Percentiles rank a stretch among this genome's conserved stretches.
Conservation (phyloP, 1,139 yeast genomes). For the Geotrichum carabidarum region DNA sequence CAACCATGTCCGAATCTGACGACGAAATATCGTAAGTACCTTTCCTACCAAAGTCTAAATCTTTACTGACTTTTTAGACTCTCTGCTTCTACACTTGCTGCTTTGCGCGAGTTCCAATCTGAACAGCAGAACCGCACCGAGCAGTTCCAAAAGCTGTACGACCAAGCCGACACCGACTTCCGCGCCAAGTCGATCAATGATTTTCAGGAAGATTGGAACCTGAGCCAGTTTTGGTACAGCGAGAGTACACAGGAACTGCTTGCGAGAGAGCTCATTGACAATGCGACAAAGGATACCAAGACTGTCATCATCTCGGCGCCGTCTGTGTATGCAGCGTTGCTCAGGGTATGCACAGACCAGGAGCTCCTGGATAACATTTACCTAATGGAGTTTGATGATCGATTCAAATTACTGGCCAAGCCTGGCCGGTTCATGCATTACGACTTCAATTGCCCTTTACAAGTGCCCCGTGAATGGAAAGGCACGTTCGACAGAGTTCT, state of each 20-base stretch:
- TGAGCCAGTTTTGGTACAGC: constrained; percentile 85
- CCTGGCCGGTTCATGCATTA: constrained; percentile 60
- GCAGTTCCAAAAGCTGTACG: constrained; percentile 53
- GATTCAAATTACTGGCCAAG: constrained; percentile 72
- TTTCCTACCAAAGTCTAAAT: not conserved
- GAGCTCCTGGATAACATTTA: constrained; percentile 49
- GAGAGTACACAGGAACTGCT: constrained; percentile 65
- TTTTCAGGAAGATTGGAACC: constrained; percentile 89
- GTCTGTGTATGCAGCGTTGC: constrained; percentile 81
- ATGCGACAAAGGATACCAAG: constrained; percentile 50
- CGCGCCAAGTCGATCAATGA: constrained; percentile 45
- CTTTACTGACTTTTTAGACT: constrained; percentile 35
- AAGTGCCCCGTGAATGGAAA: constrained; percentile 53
- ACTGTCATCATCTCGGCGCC: constrained; percentile 84
- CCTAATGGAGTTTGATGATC: constrained; percentile 67
- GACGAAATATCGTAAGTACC: constrained; percentile 12
- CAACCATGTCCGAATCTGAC: constrained; percentile 15
- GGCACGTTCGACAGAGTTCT: constrained; percentile 68
- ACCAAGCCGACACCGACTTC: constrained; percentile 49
- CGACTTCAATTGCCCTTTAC: constrained; percentile 67
- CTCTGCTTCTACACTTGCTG: constrained; percentile 71
- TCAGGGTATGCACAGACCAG: constrained; percentile 35
- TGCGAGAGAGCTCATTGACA: constrained; percentile 67
- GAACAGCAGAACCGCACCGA: constrained; percentile 61
- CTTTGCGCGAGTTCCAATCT: constrained; percentile 61